Base-by-base conservation (phyloP, 177 flowering plant genomes). In the Telopea speciosissima region DNA sequence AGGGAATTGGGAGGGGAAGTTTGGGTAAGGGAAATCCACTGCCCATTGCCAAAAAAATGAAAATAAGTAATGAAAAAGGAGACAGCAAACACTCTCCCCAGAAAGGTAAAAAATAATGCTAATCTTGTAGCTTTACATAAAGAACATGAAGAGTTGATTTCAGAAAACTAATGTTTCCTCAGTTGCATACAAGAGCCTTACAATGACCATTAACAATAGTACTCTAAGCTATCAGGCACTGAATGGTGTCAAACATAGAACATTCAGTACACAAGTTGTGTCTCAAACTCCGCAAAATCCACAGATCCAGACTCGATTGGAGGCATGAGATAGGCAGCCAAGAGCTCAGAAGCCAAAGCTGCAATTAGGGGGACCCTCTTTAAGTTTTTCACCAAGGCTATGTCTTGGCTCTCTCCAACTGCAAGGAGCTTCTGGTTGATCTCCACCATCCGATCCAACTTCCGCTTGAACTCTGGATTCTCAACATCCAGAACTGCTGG, bases 391-490 rank as follows among this genome's bases (percentile, higher is more conserved):
- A 93, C 91, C 31, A 93, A 74, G 1, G 89, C 74, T 71, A 78
- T 82, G 68, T 89, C 97, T 0, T 87, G 74, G 17, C 63, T 83
- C 71, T 89, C 85, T 21, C 92, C 88, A 23, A 85, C 79, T 1
- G 97, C 95, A 45, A 83, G 11, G 56, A 94, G 70, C 80, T 90
- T 78, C 79, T 82, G 23, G 79, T 90, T 91, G 44, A 94, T 94
- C 81, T 79, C 96, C 63, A 90, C 98, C 98, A 94, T 94, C 31
- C 92, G 26, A 64, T 94, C 96, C 82, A 94, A 76, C 85, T 85
- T 94, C 81, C 91, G 85, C 87, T 90, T 92, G 88, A 94, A 94
- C 76, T 94, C 99, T 9, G 97, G 97, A 83, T 94, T 94, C 89
- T 92, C 99, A 40, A 94, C 99, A 45, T 94, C 97, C 44, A 79